Evolutionary conservation across 441 rosid genomes (phyloP).

Genomic region (Mallotus japonicus): DNA sequence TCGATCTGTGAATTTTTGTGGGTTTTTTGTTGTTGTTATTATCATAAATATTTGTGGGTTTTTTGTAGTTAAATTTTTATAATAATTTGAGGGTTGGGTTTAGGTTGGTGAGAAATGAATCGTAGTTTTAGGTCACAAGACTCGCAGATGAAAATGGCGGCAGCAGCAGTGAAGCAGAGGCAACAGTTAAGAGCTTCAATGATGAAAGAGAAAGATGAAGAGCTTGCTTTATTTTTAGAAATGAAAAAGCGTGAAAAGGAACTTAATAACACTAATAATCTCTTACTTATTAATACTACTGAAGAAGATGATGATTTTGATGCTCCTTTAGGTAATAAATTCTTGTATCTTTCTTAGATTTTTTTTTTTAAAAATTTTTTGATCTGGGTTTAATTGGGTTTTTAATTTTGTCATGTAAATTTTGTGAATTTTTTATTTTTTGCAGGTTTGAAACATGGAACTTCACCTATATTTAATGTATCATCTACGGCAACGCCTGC

Average conservation of each 20-base stretch:
- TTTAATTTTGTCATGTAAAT: no score
- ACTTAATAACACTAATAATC: slow-evolving; percentile 40
- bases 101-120: slow-evolving; percentile 46
- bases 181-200: slow-evolving; percentile 71
- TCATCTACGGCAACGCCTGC: slow-evolving; percentile 47
- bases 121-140: slow-evolving; percentile 89
- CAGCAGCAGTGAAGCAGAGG: slow-evolving; percentile 60
- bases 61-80: no score
- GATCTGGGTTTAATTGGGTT: background rate
- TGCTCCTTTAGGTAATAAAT: slow-evolving; percentile 57
- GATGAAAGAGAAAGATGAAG: slow-evolving; percentile 90
- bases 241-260: slow-evolving; percentile 92
- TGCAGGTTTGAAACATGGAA: slow-evolving; percentile 79
- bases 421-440: background rate
- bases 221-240: slow-evolving; percentile 84
- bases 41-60: no score
- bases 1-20: slow-evolving; percentile 36
- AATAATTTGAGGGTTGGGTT: no score
- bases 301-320: slow-evolving; percentile 69
- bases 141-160: slow-evolving; percentile 66
- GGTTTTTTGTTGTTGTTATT: background rate
- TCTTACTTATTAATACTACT: slow-evolving; percentile 48
- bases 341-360: background rate
- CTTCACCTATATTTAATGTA: slow-evolving; percentile 74
- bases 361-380: background rate